Percentiles rank a stretch among this genome's conserved stretches.
Evolutionary conservation across 495 filamentous ascomycete genomes (phyloP).

Genomic region (Aspergillus heteromorphus): DNA sequence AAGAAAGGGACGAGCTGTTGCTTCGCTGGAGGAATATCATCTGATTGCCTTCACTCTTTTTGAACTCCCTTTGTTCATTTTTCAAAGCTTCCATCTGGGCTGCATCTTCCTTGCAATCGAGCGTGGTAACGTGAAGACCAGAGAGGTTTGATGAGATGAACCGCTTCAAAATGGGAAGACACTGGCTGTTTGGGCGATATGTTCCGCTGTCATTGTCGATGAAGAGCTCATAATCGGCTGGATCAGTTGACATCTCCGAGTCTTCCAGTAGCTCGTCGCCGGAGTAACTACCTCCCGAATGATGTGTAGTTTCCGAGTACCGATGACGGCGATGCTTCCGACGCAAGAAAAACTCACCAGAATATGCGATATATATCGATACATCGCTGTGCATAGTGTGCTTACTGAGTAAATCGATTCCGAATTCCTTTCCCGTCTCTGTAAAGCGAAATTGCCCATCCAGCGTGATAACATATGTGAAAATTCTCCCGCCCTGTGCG

Average conservation of each 20-base stretch:
- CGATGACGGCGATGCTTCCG: slow-evolving; percentile 43
- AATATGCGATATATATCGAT: slow-evolving; percentile 80
- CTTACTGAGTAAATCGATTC: slow-evolving; percentile 85
- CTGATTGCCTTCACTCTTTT: slow-evolving; percentile 57
- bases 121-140: slow-evolving; percentile 62
- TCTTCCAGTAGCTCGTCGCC: slow-evolving; percentile 38
- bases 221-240: slow-evolving; percentile 71
- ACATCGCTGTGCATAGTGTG: slow-evolving; percentile 95
- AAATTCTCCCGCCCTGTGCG: slow-evolving; percentile 78
- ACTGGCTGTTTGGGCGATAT: slow-evolving; percentile 74
- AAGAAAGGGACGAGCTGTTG: slow-evolving; percentile 44
- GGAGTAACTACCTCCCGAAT: slow-evolving; percentile 20
- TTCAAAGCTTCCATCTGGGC: slow-evolving; percentile 58
- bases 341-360: slow-evolving; percentile 88
- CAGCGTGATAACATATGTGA: slow-evolving; percentile 87
- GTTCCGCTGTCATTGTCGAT: slow-evolving; percentile 96
- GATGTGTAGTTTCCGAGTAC: slow-evolving; percentile 16
- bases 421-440: slow-evolving; percentile 90
- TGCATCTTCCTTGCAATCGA: slow-evolving; percentile 63
- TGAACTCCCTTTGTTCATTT: slow-evolving; percentile 54
- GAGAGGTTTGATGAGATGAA: slow-evolving; percentile 69
- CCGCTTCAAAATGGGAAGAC: slow-evolving; percentile 61
- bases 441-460: slow-evolving; percentile 85
- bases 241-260: slow-evolving; percentile 44
- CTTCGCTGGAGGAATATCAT: slow-evolving; percentile 62